Base-by-base conservation (phyloP, 2,329 filamentous ascomycete genomes). In the Diplodia mutila region DNA sequence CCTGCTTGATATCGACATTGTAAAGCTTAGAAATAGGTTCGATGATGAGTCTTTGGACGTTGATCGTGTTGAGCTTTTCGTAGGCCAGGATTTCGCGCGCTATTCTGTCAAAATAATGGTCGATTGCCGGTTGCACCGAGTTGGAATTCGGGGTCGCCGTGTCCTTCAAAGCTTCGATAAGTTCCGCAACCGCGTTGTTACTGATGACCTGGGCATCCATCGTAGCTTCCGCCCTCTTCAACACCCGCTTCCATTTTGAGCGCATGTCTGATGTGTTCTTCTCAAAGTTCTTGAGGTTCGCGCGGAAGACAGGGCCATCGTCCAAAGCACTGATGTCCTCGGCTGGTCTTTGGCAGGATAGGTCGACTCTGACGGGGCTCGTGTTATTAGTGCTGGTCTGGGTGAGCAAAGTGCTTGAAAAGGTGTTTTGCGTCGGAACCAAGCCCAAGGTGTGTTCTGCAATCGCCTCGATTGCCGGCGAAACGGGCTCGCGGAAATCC, bases 101-200 rank as follows among this genome's bases (percentile, higher is more conserved):
- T 72, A 97, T 98, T 75, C 94, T 97, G 80, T 98, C 94, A 75
- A 98, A 99, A 77, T 99, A 99, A 78, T 99, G 94, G 70, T 99
- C 95, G 69, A 99, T 86, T 4, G 94, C 95, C 18, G 95, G 96
- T 75, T 97, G 93, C n/a, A 99, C 94, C 0, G 94, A 95, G 75
- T 97, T 97, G 59, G 93, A 91, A 76, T 98, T 98, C 14, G 94
- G 97, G 0, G 88, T 89, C 1, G 94, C 93, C 0, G 93, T 92
- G 75, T 98, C 95, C 70, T 90, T 89, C 37, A 99, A 83, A 4
- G 94, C 90, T 16, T 94, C 91, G 76, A 97, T 90, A 73, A 99
- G 97, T 3, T 87, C 88, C 18, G 87, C 82, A 72, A 97, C 90
- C 6, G 94, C 90, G 65, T 96, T 92, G 76, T 98, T 99, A 78